Evolutionary conservation across 768 basidiomycete genomes (phyloP).

Genomic region (Rhodotorula paludigena): DNA sequence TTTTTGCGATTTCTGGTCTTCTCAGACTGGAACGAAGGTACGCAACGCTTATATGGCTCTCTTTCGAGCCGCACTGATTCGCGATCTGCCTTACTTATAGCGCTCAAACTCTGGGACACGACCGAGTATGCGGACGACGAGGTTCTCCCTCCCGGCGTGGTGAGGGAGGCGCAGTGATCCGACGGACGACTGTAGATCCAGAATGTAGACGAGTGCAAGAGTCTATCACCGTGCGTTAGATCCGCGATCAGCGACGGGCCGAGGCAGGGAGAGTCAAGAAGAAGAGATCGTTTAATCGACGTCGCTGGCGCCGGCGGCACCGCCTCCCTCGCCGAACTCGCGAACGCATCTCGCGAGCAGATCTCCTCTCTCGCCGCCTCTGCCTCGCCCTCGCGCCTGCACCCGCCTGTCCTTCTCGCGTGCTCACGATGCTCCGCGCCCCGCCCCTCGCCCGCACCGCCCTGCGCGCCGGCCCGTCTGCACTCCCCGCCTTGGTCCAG

Average conservation of each 20-base stretch:
- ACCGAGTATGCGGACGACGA: constrained; percentile 29
- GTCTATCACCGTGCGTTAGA: no score
- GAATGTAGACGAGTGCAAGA: neutral
- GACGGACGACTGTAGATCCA: neutral
- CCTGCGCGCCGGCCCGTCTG: neutral
- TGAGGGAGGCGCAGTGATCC: no score
- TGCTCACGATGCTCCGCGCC: neutral
- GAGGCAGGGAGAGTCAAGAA: no score
- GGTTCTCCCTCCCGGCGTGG: neutral
- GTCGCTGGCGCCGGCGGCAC: no score
- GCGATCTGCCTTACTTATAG: neutral
- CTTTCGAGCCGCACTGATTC: no score
- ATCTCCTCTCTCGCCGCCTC: neutral
- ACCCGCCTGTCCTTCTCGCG: neutral
- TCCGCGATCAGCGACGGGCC: no score
- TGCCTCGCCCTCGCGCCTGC: neutral
- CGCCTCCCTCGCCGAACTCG: no score
- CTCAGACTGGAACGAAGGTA: constrained; percentile 38
- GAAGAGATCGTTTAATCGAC: no score
- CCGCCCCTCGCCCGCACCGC: neutral
- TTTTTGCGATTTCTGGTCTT: neutral
- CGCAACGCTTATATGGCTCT: neutral
- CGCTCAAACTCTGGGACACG: constrained; percentile 31
- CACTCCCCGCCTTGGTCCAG: no score
- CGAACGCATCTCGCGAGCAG: no score